A percentile compares a stretch with the other conserved stretches of the same genome.
phyloP scores from a whole-genome alignment of 2,329 filamentous ascomycete species.

The Parascedosporium putredinis region DNA sequence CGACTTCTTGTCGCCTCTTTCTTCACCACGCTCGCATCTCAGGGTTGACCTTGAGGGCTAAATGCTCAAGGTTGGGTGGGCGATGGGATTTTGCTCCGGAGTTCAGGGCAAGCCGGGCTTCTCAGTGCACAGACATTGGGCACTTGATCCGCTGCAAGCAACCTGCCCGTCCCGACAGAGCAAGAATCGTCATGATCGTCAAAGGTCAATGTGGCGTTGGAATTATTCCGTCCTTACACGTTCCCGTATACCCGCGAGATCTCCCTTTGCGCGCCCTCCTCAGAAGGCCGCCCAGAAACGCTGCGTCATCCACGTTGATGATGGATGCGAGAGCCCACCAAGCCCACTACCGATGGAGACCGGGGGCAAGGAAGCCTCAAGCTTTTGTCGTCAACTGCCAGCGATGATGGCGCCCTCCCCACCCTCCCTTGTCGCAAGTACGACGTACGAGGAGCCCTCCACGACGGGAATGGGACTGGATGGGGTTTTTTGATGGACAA shows the following conservation, averaged over 20 bases:
- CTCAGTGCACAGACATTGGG: conserved; percentile 4
- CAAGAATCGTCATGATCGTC: conserved; percentile 7
- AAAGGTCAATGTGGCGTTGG: conserved; percentile 1
- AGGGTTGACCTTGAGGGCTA: not conserved
- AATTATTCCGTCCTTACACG: conserved; percentile 8
- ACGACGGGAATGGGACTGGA: no score
- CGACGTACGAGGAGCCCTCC: no score
- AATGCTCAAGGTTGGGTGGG: not conserved
- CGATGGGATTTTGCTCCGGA: no score
- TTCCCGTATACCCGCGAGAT: not conserved
- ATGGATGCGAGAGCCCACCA: not conserved
- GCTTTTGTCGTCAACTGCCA: no score
- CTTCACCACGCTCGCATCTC: not conserved
- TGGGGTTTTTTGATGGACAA: no score
- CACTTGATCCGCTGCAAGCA: conserved; percentile 2
- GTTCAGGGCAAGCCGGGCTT: no score
- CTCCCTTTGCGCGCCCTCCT: not conserved
- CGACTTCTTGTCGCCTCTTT: not conserved
- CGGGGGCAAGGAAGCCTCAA: no score
- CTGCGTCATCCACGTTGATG: not conserved
- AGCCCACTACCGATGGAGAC: no score
- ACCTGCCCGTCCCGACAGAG: conserved; percentile 1
- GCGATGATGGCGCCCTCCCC: no score
- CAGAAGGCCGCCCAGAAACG: not conserved
- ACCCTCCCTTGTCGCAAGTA: no score